Evolutionary conservation across 1,284 basidiomycete genomes (phyloP), one percentile per base, ranked within the genome.

Genomic region (Flammula alnicola): DNA sequence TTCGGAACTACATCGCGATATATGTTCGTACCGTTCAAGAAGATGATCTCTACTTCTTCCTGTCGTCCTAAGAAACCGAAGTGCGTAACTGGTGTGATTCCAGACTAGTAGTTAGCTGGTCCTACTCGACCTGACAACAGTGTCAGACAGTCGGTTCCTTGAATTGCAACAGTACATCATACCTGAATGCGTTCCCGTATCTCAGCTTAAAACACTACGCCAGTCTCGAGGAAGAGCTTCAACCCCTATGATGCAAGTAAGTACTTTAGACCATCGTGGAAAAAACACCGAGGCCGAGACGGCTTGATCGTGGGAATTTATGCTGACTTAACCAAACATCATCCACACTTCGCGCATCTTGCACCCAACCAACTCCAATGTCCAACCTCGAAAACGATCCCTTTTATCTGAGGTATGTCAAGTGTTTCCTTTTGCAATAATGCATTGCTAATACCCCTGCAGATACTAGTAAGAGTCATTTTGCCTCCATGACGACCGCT

Each of bases 341-440:
- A 32, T 40, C n/a, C 14, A 33, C 19, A 22, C n/a, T 23, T 1
- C 12, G n/a, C 12, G 3, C 32, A 14, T 25, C 31, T 20, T 30
- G 16, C 16, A 12, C 19, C 9, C 26, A 32, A 29, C 32, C 40
- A 26, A 12, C 12, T 12, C 36, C 31, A 43, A 84, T 82, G 81
- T 65, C 75, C 49, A 67, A 74, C 29, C 61, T 58, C 45, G 71
- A 73, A 32, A 70, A 66, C 46, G 71, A 74, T 44, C 72, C 72
- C 9, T 74, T 94, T 73, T 95, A 95, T 73, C 78, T 94, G 57
- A 81, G 92, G 91, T 91, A 69, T 19, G 77, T 63, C n/a, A n/a
- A 40, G 52, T 32, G 25, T 55, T 33, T 46, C 47, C 17, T 42
- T 11, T 30, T 5, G 22, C 3, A 17, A 33, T 4, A 26, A 40